Base-by-base conservation (phyloP, 2,329 filamentous ascomycete genomes). In the Scedosporium minutisporum region DNA sequence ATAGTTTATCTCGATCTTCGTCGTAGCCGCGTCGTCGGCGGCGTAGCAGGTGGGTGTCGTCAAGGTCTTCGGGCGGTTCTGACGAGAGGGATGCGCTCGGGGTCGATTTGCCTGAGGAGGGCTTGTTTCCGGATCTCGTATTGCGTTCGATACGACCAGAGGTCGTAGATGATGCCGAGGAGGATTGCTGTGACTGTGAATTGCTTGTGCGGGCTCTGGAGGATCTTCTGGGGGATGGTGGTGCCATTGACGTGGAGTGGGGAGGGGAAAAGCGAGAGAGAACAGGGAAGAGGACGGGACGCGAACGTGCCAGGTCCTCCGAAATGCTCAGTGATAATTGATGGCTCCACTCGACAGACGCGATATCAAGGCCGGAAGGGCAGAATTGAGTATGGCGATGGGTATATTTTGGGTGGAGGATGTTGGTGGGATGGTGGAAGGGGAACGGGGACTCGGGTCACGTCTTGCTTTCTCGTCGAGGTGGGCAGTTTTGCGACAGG, bases 201-300 rank as follows among this genome's bases (percentile, higher is more conserved):
- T 93, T 89, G 69, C 85, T 87, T 71, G 86, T 86, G 73, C 91
- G 90, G 80, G 91, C 91, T 83, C 93, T 88, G 76, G 93, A 95
- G 72, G 93, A 96, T 74, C 93, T 90, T 78, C 93, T 89, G 74
- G 90, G 90, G 73, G 89, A 84, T 69, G 78, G 78, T 72, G 79
- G 82, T 80, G 83, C 82, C 83, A 84, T 84, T 80, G 78, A 78
- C 74, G 67, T 61, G 63, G 46, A 55, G 42, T 61, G 55, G 21
- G 55, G 51, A 44, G 60, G 51, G 38, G 44, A 25, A 29, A 51
- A 62, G 21, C n/a, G 14, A 33, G 61, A 25, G 57, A 44, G 57
- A 59, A n/a, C 18, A 16, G 38, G 41, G 38, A 59, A 44, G 29
- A 23, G 38, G 57, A 59, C 29, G 38, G 38, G 57, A 25, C 29